Evolutionary conservation across 768 basidiomycete genomes (phyloP).

Genomic region (Auriscalpium microsporum): DNA sequence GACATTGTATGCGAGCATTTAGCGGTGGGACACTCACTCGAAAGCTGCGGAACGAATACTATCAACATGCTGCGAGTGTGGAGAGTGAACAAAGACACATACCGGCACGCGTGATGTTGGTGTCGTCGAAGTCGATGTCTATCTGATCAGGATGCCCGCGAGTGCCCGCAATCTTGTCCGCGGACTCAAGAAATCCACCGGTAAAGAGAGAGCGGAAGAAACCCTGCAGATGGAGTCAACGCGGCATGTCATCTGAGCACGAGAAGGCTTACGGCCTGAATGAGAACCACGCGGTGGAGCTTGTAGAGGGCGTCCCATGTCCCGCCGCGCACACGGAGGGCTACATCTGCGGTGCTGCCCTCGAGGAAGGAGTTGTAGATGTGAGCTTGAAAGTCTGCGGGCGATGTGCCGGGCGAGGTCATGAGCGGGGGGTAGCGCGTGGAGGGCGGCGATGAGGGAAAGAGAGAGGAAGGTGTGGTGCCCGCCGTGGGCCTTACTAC

Average conservation of each 20-base stretch:
- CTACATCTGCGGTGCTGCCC: conserved; percentile 69
- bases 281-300: conserved; percentile 79
- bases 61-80: background rate
- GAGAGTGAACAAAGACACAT: conserved; percentile 20
- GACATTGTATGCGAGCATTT: background rate
- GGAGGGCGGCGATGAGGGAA: background rate
- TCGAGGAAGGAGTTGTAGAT: conserved; percentile 68
- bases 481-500: background rate
- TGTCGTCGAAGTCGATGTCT: conserved; percentile 69
- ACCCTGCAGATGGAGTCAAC: conserved; percentile 36
- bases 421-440: conserved; percentile 16
- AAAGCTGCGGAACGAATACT: conserved; percentile 48
- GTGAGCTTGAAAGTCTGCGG: conserved; percentile 60
- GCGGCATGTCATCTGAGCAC: background rate
- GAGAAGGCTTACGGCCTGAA: conserved; percentile 57
- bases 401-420: conserved; percentile 36
- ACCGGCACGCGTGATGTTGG: conserved; percentile 85
- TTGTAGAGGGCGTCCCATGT: conserved; percentile 69
- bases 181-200: conserved; percentile 64
- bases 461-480: background rate
- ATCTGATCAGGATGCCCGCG: conserved; percentile 42
- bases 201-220: conserved; percentile 88
- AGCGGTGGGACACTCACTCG: conserved; percentile 51
- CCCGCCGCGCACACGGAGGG: conserved; percentile 58
- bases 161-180: conserved; percentile 5